Evolutionary conservation across 805 yeast genomes (phyloP).

Genomic region (Monosporozyma solicola): DNA sequence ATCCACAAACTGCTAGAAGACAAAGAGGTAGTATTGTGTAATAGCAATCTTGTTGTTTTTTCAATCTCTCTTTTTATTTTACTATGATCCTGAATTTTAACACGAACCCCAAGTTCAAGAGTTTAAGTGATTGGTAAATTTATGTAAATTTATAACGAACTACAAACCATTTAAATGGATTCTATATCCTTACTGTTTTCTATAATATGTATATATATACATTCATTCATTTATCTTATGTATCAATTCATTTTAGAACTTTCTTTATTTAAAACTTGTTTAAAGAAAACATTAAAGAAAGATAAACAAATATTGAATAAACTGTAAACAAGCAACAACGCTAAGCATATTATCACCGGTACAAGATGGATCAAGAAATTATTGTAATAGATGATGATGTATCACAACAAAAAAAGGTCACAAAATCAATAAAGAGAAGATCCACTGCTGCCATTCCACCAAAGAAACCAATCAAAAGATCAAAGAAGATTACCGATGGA

Average conservation of each 20-base stretch:
- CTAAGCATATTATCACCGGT: background rate
- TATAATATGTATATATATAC: background rate
- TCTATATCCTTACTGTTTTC: background rate
- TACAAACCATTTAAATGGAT: no score
- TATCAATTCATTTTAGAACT: background rate
- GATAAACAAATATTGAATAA: background rate
- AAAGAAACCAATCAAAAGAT: background rate
- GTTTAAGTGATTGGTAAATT: no score
- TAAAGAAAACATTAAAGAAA: no score
- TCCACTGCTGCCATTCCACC: background rate
- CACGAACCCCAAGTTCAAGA: no score
- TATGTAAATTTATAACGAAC: no score
- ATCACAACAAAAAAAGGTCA: background rate
- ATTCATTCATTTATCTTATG: background rate
- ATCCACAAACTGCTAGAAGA: slow-evolving; percentile 81
- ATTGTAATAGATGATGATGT: slow-evolving; percentile 2
- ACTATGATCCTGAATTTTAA: background rate
- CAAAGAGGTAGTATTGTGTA: slow-evolving; percentile 59
- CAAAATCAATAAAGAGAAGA: slow-evolving; percentile 1
- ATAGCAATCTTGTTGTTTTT: background rate
- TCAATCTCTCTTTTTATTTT: background rate
- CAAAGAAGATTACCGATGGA: background rate
- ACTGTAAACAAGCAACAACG: background rate
- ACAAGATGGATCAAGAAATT: slow-evolving; percentile 1
- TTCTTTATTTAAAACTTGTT: background rate